phyloP scores from a whole-genome alignment of 345 rosid genomes.

The Brassica cretica region DNA sequence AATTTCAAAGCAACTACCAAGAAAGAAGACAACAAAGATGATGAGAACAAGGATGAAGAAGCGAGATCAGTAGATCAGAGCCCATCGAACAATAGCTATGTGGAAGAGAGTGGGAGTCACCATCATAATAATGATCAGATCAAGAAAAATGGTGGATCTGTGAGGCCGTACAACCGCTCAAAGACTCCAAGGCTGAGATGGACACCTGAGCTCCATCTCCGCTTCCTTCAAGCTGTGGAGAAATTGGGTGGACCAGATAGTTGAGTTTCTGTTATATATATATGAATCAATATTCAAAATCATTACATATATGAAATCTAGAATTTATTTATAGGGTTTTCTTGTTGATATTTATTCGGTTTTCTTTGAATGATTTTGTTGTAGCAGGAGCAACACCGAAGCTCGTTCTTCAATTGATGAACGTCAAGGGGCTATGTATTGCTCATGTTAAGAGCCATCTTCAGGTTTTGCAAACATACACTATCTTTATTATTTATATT shows the following conservation, averaged over 20 bases:
- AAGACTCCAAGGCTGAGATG: conserved; percentile 74
- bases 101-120: conserved; percentile 46
- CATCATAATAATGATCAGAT: conserved; percentile 19
- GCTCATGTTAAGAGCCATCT: conserved; percentile 93
- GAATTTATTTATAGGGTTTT: conserved; percentile 36
- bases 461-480: conserved; percentile 49
- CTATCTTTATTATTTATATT: background rate
- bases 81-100: conserved; percentile 56
- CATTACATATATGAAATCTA: conserved; percentile 1
- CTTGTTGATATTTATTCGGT: conserved; percentile 13
- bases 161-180: conserved; percentile 66
- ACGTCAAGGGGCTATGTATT: conserved; percentile 72
- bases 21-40: conserved; percentile 37
- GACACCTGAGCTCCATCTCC: conserved; percentile 83
- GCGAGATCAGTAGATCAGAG: conserved; percentile 37
- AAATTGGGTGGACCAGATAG: conserved; percentile 83
- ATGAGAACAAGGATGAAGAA: conserved; percentile 32
- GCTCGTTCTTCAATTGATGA: conserved; percentile 79
- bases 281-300: background rate
- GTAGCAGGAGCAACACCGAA: conserved; percentile 80
- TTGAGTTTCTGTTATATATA: conserved; percentile 42
- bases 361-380: conserved; percentile 20
- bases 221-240: conserved; percentile 78
- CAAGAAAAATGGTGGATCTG: conserved; percentile 57
- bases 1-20: conserved; percentile 26